Percentiles rank a stretch among this genome's conserved stretches.
Conservation (phyloP, 2,329 filamentous ascomycete species). For the Pseudogymnoascus verrucosus region DNA sequence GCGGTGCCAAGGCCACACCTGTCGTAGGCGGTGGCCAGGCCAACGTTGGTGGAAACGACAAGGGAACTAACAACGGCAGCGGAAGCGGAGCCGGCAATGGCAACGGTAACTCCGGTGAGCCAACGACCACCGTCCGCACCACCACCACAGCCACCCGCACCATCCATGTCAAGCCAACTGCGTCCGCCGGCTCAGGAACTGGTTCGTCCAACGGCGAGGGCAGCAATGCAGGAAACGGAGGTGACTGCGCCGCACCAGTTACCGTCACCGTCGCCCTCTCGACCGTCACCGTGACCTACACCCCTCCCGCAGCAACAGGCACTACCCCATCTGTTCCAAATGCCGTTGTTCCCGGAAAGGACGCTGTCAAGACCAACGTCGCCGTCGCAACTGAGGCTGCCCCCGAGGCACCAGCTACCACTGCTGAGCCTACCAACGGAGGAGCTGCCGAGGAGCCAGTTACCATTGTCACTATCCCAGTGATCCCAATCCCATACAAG, state of each 20-base stretch:
- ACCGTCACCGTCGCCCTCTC: conserved; percentile 7
- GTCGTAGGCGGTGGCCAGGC: not conserved
- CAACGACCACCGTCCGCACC: not conserved
- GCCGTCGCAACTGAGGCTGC: not conserved
- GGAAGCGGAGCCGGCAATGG: not conserved
- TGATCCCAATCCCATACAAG: conserved; percentile 2
- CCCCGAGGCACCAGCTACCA: not conserved
- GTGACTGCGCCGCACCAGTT: not conserved
- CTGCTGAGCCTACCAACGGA: not conserved
- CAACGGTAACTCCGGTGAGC: not conserved
- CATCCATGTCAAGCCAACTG: not conserved
- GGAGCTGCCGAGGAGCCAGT: not conserved
- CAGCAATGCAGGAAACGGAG: not conserved
- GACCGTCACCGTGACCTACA: conserved; percentile 5
- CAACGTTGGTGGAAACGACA: conserved; percentile 1
- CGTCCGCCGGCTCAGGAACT: not conserved
- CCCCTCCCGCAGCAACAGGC: not conserved
- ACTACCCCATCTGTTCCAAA: not conserved
- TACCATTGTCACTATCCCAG: not conserved
- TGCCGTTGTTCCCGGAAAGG: not conserved
- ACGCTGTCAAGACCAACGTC: not conserved
- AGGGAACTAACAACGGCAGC: not conserved
- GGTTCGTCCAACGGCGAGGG: not conserved
- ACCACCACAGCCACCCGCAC: conserved; percentile 1
- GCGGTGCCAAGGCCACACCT: not conserved